phyloP scores from a whole-genome alignment of 352 stramenopile species.

The Saprolegnia diclina region DNA sequence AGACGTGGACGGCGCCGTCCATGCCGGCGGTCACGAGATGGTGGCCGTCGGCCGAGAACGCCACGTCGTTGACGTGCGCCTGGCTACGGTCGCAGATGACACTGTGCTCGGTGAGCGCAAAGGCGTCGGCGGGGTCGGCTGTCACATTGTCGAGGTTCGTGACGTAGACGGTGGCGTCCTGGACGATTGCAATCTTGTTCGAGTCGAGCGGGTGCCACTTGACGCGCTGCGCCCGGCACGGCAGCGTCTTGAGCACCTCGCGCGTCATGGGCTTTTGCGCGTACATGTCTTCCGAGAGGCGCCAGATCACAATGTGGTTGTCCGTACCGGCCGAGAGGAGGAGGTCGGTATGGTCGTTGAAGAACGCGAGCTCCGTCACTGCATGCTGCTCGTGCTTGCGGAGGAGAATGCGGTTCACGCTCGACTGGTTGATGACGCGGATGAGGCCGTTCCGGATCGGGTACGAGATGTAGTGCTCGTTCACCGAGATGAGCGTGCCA shows the following conservation, averaged over 20 bases:
- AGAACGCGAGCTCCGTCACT: conserved; percentile 72
- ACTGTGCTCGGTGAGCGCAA: conserved; percentile 64
- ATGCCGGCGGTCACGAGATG: conserved; percentile 59
- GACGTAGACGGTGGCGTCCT: conserved; percentile 59
- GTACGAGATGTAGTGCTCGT: conserved; percentile 83
- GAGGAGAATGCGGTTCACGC: conserved; percentile 62
- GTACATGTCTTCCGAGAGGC: conserved; percentile 47
- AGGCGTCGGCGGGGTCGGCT: conserved; percentile 32
- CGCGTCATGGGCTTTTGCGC: conserved; percentile 44
- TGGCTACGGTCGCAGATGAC: conserved; percentile 62
- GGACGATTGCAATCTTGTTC: conserved; percentile 67
- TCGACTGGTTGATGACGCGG: conserved; percentile 76
- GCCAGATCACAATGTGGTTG: conserved; percentile 68
- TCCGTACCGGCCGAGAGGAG: conserved; percentile 59
- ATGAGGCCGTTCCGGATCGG: conserved; percentile 79
- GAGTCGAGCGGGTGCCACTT: conserved; percentile 76
- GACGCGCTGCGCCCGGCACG: conserved; percentile 52
- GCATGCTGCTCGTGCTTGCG: conserved; percentile 68
- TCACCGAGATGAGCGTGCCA: conserved; percentile 72
- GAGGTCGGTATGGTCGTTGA: conserved; percentile 62
- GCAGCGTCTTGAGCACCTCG: conserved; percentile 60
- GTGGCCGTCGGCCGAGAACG: conserved; percentile 56
- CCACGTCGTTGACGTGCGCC: conserved; percentile 68
- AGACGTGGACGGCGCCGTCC: conserved; percentile 78
- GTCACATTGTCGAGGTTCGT: conserved; percentile 48